Evolutionary conservation across 1,284 basidiomycete species (phyloP), one percentile per base, ranked within the genome.

Genomic region (Microbotryum lychnidis-dioicae): DNA sequence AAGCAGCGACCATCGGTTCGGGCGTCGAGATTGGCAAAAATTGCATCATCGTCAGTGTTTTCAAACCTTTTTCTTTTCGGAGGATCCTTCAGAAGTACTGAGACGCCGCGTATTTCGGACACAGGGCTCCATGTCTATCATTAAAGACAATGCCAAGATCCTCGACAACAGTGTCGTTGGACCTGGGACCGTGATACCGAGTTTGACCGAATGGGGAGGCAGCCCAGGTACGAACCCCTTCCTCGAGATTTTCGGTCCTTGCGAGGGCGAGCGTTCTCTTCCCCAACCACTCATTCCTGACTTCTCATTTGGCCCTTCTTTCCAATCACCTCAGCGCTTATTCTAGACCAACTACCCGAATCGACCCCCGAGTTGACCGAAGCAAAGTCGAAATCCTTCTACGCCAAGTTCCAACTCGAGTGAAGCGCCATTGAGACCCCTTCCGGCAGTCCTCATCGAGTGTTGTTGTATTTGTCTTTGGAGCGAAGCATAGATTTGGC

Each of bases 21-120:
- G 86, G 93, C 69, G 92, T 97, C 46, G 86, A 93, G 72, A 96
- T 99, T 64, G 94, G 96, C 29, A 88, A 88, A 75, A 89, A 91
- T 73, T 94, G 92, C 74, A 84, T 98, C 60, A 88, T 99, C 60
- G 93, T 93, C 70, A 66, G 87, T 77, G 5, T 14, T 50, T 47
- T 18, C 14, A n/a, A 48, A 21, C 42, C 21, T 50, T 14, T 16
- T 42, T 42, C 52, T 14, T 16, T 42, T 42, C 16, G 16, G 37
- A 42, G 37, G 37, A 42, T 42, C 14, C 21, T 23, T 51, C 20
- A 37, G 18, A 31, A 31, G 10, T 27, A 27, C 48, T 21, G 12
- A 42, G 6, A 42, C 37, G 37, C 9, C 27, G 54, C 37, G 27
- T 7, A n/a, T 14, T 8, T 49, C 20, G 12, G 16, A 25, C 9